Percentiles rank a stretch among this genome's conserved stretches.
phyloP scores from a whole-genome alignment of 2,329 filamentous ascomycete genomes.

The Onygenales sp. region DNA sequence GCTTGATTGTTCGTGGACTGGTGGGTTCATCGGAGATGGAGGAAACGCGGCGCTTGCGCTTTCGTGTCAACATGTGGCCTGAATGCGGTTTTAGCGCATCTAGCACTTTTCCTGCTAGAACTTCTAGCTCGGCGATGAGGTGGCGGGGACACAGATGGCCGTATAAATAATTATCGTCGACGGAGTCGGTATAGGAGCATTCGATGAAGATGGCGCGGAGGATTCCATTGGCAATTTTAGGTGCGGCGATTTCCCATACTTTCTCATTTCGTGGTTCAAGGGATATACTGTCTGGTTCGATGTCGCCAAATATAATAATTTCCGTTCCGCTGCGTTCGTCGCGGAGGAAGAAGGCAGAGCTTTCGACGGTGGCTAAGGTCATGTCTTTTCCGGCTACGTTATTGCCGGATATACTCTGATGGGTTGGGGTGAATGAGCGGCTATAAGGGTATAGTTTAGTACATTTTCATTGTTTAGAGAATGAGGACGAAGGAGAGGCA shows the following conservation, averaged over 20 bases:
- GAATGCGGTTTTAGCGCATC: constrained; percentile 33
- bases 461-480: constrained; percentile 1
- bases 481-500: constrained; percentile 3
- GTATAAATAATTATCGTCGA: constrained; percentile 68
- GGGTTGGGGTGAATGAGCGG: neutral
- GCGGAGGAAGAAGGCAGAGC: constrained; percentile 87
- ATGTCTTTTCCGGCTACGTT: constrained; percentile 4
- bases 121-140: constrained; percentile 66
- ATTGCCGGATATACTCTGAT: neutral
- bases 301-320: constrained; percentile 88
- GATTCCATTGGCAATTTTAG: constrained; percentile 64
- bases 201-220: constrained; percentile 86
- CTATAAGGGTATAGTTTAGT: neutral
- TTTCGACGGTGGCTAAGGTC: constrained; percentile 46
- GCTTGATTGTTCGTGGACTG: constrained; percentile 4
- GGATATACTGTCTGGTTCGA: constrained; percentile 83
- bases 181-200: constrained; percentile 81
- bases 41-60: constrained; percentile 30
- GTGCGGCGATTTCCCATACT: constrained; percentile 83
- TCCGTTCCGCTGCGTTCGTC: constrained; percentile 62
- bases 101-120: constrained; percentile 62
- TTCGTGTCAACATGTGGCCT: constrained; percentile 26
- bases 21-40: constrained; percentile 3
- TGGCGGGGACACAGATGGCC: constrained; percentile 82
- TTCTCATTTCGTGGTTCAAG: constrained; percentile 68